These are phyloP conservation scores for Sicyos edulis DNA, from an alignment of 306 rosid genomes.

Conservation along the genomic window DNA sequence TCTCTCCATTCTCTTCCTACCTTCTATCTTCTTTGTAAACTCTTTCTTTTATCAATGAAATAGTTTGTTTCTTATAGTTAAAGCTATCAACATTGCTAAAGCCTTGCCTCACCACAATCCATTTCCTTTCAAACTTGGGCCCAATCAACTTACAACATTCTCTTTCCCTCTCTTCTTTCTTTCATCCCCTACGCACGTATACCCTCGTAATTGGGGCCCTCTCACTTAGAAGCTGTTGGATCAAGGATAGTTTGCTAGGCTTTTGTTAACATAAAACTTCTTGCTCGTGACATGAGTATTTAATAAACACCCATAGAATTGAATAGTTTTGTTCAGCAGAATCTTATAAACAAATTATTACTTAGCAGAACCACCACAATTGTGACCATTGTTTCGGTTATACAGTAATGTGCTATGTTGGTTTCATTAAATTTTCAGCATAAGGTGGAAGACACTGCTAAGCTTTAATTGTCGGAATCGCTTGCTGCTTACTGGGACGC, in stretches of 20 bases:
- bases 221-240: background rate
- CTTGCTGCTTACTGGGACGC: constrained; percentile 88
- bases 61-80: no score
- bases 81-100: no score
- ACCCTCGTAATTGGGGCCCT: no score
- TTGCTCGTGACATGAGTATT: background rate
- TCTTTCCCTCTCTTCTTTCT: no score
- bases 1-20: no score
- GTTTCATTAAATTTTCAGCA: constrained; percentile 41
- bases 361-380: background rate
- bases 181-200: no score
- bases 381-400: constrained; percentile 9
- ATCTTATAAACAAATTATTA: background rate
- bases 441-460: constrained; percentile 99
- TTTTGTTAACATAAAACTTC: background rate
- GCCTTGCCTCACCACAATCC: no score
- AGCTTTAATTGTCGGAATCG: constrained; percentile 97
- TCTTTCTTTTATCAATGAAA: no score
- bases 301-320: background rate
- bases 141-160: no score
- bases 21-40: no score
- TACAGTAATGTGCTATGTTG: constrained; percentile 1
- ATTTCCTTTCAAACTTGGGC: no score
- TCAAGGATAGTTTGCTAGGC: background rate
- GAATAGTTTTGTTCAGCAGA: background rate